phyloP scores from a whole-genome alignment of 2,329 filamentous ascomycete species.

The Fusarium sp. region DNA sequence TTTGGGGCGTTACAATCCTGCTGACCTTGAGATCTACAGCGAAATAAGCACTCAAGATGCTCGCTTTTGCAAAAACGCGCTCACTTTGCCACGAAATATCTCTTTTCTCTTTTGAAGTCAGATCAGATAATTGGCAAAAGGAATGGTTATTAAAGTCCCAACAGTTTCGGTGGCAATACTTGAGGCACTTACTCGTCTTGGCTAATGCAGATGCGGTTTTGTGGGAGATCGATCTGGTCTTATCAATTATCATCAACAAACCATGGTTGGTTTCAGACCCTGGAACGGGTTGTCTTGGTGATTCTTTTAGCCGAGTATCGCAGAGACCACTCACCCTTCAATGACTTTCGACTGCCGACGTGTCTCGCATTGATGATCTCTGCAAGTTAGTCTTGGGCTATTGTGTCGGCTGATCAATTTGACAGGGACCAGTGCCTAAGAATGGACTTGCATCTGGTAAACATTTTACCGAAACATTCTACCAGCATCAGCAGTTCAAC shows the following conservation, averaged over 20 bases:
- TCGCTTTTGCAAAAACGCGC: conserved; percentile 16
- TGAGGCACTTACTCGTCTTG: neutral
- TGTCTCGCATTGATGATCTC: conserved; percentile 23
- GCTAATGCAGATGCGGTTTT: conserved; percentile 4
- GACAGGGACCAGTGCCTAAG: conserved; percentile 12
- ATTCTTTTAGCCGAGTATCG: neutral
- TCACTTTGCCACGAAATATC: conserved; percentile 5
- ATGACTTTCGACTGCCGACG: neutral
- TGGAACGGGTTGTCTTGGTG: neutral
- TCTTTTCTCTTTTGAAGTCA: neutral
- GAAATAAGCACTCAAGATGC: conserved; percentile 8
- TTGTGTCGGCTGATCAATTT: conserved; percentile 22
- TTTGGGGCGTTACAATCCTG: conserved; percentile 11
- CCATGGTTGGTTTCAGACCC: conserved; percentile 12
- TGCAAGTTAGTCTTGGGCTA: conserved; percentile 2
- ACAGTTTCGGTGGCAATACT: conserved; percentile 15
- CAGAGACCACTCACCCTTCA: too few relatives aligned
- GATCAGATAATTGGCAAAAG: neutral
- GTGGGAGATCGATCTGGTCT: neutral
- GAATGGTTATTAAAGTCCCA: neutral
- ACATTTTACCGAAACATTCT: neutral
- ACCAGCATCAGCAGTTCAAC: too few relatives aligned
- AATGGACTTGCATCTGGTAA: neutral
- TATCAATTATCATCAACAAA: neutral
- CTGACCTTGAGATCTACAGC: conserved; percentile 26